Evolutionary conservation across 2,329 filamentous ascomycete species (phyloP), one percentile per base, ranked within the genome.

Genomic region (Aspergillus fischeri): DNA sequence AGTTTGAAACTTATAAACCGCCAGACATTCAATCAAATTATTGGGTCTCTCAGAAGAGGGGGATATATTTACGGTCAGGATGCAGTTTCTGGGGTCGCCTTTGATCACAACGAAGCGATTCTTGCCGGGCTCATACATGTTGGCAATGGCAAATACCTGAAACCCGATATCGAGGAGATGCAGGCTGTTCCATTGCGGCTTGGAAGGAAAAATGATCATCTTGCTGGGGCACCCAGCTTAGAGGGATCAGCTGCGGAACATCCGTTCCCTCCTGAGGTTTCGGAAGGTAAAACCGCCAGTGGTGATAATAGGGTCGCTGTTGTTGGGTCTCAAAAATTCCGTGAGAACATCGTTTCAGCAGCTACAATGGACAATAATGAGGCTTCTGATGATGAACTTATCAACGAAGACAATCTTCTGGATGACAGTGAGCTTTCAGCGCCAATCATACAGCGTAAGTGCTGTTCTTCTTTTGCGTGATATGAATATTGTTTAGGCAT

Each of bases 401-500:
- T 99, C 64, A 92, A 97, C 70, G 94, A 97, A 73, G 89, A 97
- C 68, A 87, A 86, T 9, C 80, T 99, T 32, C 80, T 99, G 65
- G 91, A 88, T 3, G 92, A 92, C 68, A 90, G 91, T 60, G 93
- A 99, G 70, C 80, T 94, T 65, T 86, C 85, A 64, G 82, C 86
- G 65, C 89, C 90, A 24, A 83, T 96, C 55, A 85, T 88, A 63
- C 87, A 91, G 65, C 92, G 92, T 96, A 80, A 75, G 89, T 86
- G 21, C 21, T 21, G 47, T 20, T 41, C 20, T 48, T 28, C 27
- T 3, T 42, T 20, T 41, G 41, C 8, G 20, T 3, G 17, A 21
- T 44, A 9, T 10, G 20, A 21, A 21, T 21, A 9, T 44, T 1
- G 7, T 21, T 20, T 21, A 7, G 14, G 41, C 41, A 14, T 44